A percentile compares a stretch with the other conserved stretches of the same genome.
phyloP scores from a whole-genome alignment of 2,329 filamentous ascomycete genomes.

The Metarhizium humberi region DNA sequence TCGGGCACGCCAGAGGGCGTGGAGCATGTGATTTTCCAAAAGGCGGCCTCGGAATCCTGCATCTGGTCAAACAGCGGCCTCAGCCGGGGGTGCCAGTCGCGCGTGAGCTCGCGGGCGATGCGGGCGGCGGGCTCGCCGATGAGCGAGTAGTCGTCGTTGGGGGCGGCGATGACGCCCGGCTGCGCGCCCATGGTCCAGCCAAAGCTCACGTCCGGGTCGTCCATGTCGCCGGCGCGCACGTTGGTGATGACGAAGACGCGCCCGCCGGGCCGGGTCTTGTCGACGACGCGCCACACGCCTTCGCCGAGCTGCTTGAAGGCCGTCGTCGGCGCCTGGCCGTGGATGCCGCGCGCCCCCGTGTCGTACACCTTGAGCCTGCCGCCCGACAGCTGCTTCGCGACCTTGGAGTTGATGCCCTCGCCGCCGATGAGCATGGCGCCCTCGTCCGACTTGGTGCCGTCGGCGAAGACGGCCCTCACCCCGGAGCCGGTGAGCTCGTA shows the following conservation, averaged over 20 bases:
- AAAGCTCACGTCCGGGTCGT: slow-evolving; percentile 46
- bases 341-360: slow-evolving; percentile 53
- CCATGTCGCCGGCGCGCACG: slow-evolving; percentile 48
- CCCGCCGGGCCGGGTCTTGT: slow-evolving; percentile 36
- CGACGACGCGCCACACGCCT: slow-evolving; percentile 49
- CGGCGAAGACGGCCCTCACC: slow-evolving; percentile 48
- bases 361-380: slow-evolving; percentile 54
- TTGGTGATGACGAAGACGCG: slow-evolving; percentile 52
- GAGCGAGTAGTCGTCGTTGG: slow-evolving; percentile 51
- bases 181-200: slow-evolving; percentile 55
- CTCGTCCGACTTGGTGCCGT: slow-evolving; percentile 48
- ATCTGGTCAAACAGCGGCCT: slow-evolving; percentile 50
- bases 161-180: slow-evolving; percentile 46
- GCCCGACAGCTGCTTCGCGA: slow-evolving; percentile 49
- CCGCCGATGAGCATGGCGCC: slow-evolving; percentile 51
- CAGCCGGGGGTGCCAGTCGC: slow-evolving; percentile 46
- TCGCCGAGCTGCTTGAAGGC: slow-evolving; percentile 54
- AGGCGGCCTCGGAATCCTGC: slow-evolving; percentile 46
- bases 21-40: slow-evolving; percentile 60
- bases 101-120: slow-evolving; percentile 44
- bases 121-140: slow-evolving; percentile 46
- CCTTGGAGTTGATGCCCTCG: slow-evolving; percentile 52
- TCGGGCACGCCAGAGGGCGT: slow-evolving; percentile 48
- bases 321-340: slow-evolving; percentile 52
- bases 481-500: slow-evolving; percentile 47